Base-by-base conservation (phyloP, 805 yeast species). In the Teunomyces barrocoloradensis region DNA sequence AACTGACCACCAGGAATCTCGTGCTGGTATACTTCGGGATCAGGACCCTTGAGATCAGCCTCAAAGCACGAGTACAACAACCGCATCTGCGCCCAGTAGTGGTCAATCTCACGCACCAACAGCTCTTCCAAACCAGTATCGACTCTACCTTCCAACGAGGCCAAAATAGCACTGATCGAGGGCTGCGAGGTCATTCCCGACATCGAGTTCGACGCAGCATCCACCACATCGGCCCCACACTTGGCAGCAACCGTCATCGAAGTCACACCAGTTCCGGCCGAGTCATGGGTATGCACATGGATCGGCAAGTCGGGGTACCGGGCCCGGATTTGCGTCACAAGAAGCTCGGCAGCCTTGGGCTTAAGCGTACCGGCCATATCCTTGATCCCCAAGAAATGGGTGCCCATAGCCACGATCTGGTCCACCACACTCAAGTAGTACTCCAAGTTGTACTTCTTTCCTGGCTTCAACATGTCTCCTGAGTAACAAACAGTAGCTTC, bases 1-100 rank as follows among this genome's bases (percentile, higher is more conserved):
- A 94, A 83, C 76, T 94, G 99, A 55, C 99, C 99, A 78, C 99
- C 99, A 49, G 99, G 99, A 58, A 94, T 94, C 79, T 94, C 99
- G 74, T 94, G 99, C 60, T 84, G 84, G 73, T 94, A 94, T 49
- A 94, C 99, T 72, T 94, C 99, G 60, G 99, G 98, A 73, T 94
- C 99, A 51, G 99, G 98, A 48, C 99, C 99, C 80, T 94, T 94
- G 69, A 94, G 81, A 65, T 94, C 97, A 47, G 99, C 97, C 73
- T 90, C 99, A 72, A 94, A 94, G 71, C 96, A 90, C 42, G 96
- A 88, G 78, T 94, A 94, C 56, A 94, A 75, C 66, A 94, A 78
- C 75, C 99, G 84, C 92, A 94, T 94, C 76, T 94, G 97, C 43
- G 96, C 96, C 99, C 99, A 94, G 80, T 94, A 94, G 52, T 89